Evolutionary conservation across 768 basidiomycete species (phyloP), one percentile per base, ranked within the genome.

Genomic region (Russula emetica): DNA sequence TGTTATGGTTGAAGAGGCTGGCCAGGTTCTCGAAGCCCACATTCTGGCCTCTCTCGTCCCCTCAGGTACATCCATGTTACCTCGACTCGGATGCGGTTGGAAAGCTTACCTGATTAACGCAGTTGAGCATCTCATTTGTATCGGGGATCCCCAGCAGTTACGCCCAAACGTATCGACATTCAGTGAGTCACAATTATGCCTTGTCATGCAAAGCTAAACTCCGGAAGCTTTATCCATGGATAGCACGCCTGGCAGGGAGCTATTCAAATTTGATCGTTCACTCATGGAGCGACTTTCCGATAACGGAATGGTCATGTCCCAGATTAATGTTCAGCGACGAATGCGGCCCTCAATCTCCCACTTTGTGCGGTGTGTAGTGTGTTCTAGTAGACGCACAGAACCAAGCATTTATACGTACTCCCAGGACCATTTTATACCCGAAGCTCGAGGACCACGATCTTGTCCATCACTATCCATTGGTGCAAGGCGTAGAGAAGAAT

Each of bases 1-100:
- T 0, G 70, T 90, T 53, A 74, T 92, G 54, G 85, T 92, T 0
- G 89, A 92, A 72, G 90, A 92, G 71, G 90, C 90, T 0, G 90
- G 90, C 0, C 90, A 92, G 73, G 87, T 91, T 1, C 78, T 92
- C 32, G 90, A 92, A 73, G 86, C 90, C 3, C 90, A 92, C 66
- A 78, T 91, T 18, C 72, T 91, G 6, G 82, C 81, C 3, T 82
- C 79, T 42, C 76, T 90, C 1, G 87, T 88, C 2, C 79, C 80
- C 0, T 82, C 63, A 63, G 70, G 70, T 66, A 40, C 32, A 24
- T 44, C n/a, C 10, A 0, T 40, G 44, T 16, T 18, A 30, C 0
- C 5, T 24, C 45, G 28, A n/a, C n/a, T n/a, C n/a, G n/a, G n/a
- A 14, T n/a, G 24, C 45, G 24, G 26, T 59, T 26, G 20, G 13